phyloP scores from a whole-genome alignment of 2,329 filamentous ascomycete species.

The Hypomyces perniciosus region DNA sequence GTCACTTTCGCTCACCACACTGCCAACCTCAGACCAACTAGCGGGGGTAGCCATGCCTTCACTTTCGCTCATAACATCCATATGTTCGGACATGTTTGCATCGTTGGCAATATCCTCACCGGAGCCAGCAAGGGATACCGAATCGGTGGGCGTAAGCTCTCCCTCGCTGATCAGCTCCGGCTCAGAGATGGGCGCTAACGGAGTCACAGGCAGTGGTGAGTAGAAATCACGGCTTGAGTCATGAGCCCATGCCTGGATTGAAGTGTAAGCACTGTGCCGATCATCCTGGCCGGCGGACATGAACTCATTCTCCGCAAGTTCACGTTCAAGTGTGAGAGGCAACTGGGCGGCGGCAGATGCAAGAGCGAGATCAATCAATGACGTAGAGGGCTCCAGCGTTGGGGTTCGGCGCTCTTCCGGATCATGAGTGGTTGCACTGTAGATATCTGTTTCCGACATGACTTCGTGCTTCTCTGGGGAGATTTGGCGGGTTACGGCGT shows the following conservation, averaged over 20 bases:
- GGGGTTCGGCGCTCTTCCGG: conserved; percentile 20
- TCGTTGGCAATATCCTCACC: conserved; percentile 43
- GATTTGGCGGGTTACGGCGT: conserved; percentile 36
- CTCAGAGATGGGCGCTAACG: conserved; percentile 44
- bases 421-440: conserved; percentile 49
- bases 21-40: conserved; percentile 61
- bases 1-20: conserved; percentile 53
- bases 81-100: conserved; percentile 33
- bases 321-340: conserved; percentile 31
- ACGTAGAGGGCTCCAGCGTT: conserved; percentile 20
- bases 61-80: conserved; percentile 54
- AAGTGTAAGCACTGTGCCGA: conserved; percentile 46
- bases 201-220: conserved; percentile 52
- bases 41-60: conserved; percentile 54
- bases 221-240: conserved; percentile 50
- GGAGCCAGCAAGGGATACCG: conserved; percentile 48
- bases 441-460: conserved; percentile 43
- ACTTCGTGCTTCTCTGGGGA: conserved; percentile 42
- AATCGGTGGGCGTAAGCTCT: conserved; percentile 54
- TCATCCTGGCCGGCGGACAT: conserved; percentile 47
- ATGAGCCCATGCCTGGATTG: conserved; percentile 61
- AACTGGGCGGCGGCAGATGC: conserved; percentile 15
- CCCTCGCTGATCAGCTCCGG: conserved; percentile 47
- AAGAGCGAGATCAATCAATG: conserved; percentile 28
- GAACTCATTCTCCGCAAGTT: conserved; percentile 39